Base-by-base conservation (phyloP, 306 rosid species). In the Quercus alba region DNA sequence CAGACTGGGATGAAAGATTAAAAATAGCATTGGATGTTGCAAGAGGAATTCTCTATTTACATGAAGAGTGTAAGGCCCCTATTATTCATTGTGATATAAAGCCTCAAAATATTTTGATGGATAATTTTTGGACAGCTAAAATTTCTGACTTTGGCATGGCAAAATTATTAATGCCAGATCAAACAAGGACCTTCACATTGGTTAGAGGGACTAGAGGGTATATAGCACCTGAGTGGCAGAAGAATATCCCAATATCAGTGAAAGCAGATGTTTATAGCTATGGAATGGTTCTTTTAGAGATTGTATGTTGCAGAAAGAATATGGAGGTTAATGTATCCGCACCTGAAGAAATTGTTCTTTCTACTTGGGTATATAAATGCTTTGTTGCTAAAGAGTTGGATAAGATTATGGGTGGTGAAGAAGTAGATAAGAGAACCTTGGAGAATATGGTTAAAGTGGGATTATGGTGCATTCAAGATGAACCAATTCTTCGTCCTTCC, bases 171-270 rank as follows among this genome's bases (percentile, higher is more conserved):
- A 35, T 35, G 56, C 78, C 56, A 0, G 56, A 58, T 18, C 56
- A 74, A 17, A 74, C 70, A 12, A 33, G 70, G 70, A 74, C 70
- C 17, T 74, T 74, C 21, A 74, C 70, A 1, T 31, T 52, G 18
- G 28, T 74, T 1, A 35, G 78, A 57, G 76, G 76, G 31, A 41
- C 21, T 54, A 70, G 52, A 56, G 73, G 81, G 1, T 69, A 21
- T 31, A 55, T 69, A 2, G 81, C 81, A 23, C 81, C 81, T 10
- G 81, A 78, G 18, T 78, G 81, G 81, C 19, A 78, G 0, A 78
- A 55, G 72, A 70, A 18, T 15, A 58, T 25, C 33, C 76, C 76
- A 70, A 78, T 78, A 56, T 56, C 77, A 4, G 31, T 71, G 7
- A 78, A 26, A 21, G 77, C 66, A 57, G 77, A 78, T 58, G 72